Base-by-base conservation (phyloP, 805 yeast species). In the Starmera amethionina region DNA sequence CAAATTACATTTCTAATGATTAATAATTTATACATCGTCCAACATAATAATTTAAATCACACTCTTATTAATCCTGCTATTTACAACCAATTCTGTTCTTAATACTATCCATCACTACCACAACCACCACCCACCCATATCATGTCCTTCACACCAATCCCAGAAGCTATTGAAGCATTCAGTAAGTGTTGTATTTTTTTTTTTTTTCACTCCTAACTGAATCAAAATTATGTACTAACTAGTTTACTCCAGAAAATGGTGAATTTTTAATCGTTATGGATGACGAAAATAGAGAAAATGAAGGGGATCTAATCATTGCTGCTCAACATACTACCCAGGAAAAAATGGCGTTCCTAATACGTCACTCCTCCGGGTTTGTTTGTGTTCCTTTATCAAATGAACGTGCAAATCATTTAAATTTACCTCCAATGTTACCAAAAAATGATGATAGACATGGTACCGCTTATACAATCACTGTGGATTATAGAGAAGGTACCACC, bases 221-320 rank as follows among this genome's bases (percentile, higher is more conserved):
- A n/a, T n/a, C n/a, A n/a, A n/a, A n/a, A n/a, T n/a, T n/a, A n/a
- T n/a, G n/a, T n/a, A 19, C 31, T 16, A 27, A 31, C 31, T 8
- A 4, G 11, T 3, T n/a, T n/a, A 8, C 19, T 30, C 8, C 35
- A 50, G 55, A 49, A 38, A 52, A 51, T 19, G 58, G 58, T 32
- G 58, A 87, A 59, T 88, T 90, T 54, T 69, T 93, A 37, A 75
- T 93, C 36, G 98, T 93, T n/a, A 83, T 93, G 84, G 99, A 93
- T 60, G 96, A 93, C 57, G 97, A 87, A 60, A 74, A 74, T 56
- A 79, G 99, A 51, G 99, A 93, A 62, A 93, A 93, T 60, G 99
- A 93, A 65, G 99, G 98, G 40, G 99, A 93, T 58, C 70, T 93
- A 55, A 87, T 93, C 51, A 80, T 85, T 37, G 94, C 97, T n/a